Evolutionary conservation across 345 rosid genomes (phyloP).

Genomic region (Noccaea caerulescens): DNA sequence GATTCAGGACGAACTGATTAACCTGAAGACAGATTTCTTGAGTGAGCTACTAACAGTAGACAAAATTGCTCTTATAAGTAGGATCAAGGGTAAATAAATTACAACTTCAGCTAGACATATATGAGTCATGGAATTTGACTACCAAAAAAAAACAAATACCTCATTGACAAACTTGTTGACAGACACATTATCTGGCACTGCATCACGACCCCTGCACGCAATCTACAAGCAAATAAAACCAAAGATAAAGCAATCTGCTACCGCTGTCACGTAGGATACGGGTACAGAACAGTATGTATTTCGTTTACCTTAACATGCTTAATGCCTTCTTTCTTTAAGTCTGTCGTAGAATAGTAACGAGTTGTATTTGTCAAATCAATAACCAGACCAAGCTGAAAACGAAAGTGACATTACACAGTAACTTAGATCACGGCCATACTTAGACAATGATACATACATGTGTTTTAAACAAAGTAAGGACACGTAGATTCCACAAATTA

Average conservation of each 20-base stretch:
- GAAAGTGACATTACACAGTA: slow-evolving; percentile 18
- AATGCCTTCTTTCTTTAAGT: slow-evolving; percentile 80
- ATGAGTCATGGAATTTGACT: not conserved
- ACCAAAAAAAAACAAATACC: slow-evolving; percentile 52
- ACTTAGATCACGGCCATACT: slow-evolving; percentile 22
- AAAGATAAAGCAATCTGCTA: slow-evolving; percentile 27
- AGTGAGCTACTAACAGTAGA: slow-evolving; percentile 26
- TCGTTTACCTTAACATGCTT: slow-evolving; percentile 82
- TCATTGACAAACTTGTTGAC: slow-evolving; percentile 86
- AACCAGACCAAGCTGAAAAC: slow-evolving; percentile 91
- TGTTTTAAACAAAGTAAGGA: slow-evolving; percentile 14
- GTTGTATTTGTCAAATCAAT: slow-evolving; percentile 96
- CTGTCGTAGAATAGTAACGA: slow-evolving; percentile 75
- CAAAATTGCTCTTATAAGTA: not conserved
- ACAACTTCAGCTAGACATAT: not conserved
- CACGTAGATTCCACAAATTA: slow-evolving; percentile 38
- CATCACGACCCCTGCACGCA: slow-evolving; percentile 88
- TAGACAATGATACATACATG: slow-evolving; percentile 5
- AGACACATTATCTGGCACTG: slow-evolving; percentile 85
- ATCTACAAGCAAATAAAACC: slow-evolving; percentile 57
- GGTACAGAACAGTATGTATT: slow-evolving; percentile 1
- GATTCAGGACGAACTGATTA: slow-evolving; percentile 67
- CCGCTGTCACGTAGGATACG: not conserved
- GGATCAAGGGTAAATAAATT: not conserved
- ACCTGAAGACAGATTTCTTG: slow-evolving; percentile 54